Base-by-base conservation (phyloP, 1,139 yeast species). In the Yamadazyma siamensis region DNA sequence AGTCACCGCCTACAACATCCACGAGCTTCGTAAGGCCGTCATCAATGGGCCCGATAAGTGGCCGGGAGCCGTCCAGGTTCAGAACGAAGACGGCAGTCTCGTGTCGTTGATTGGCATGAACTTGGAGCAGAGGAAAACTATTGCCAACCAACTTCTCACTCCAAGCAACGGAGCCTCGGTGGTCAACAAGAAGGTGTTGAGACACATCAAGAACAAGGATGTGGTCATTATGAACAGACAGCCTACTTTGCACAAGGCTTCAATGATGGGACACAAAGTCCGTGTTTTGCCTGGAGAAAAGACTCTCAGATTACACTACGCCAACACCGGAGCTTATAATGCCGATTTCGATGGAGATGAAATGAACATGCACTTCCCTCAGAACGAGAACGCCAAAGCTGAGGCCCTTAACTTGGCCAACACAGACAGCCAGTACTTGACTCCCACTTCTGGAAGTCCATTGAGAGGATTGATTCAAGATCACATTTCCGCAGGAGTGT, bases 301-400 rank as follows among this genome's bases (percentile, higher is more conserved):
- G 69, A 94, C 98, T 4, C 71, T 94, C 48, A 78, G 99, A 56
- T 72, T 94, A 59, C 99, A 94, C 61, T 94, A 94, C 60, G 98
- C 99, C 47, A 94, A 94, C 59, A 94, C 98, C 28, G 97, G 97
- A 66, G 96, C 98, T 32, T 88, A 88, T 63, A 94, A 91, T 60
- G 98, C 98, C 25, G 99, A 94, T 75, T 94, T 94, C 52, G 99
- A 94, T 66, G 99, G 99, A 69, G 99, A 94, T 64, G 99, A 94
- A 69, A 94, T 94, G 99, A 94, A 94, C 58, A 84, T 94, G 96
- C 99, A 94, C 65, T 91, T 94, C 71, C 99, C 99, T 18, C 99
- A 94, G 65, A 89, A 86, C 59, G 97, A 91, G 65, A 87, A 87
- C 49, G 98, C 98, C 10, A 81, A 91, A 52, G 94, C 98, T 17